These are phyloP conservation scores for Lentinula guzmanii DNA, from an alignment of 768 basidiomycete genomes.

Conservation along the genomic window DNA sequence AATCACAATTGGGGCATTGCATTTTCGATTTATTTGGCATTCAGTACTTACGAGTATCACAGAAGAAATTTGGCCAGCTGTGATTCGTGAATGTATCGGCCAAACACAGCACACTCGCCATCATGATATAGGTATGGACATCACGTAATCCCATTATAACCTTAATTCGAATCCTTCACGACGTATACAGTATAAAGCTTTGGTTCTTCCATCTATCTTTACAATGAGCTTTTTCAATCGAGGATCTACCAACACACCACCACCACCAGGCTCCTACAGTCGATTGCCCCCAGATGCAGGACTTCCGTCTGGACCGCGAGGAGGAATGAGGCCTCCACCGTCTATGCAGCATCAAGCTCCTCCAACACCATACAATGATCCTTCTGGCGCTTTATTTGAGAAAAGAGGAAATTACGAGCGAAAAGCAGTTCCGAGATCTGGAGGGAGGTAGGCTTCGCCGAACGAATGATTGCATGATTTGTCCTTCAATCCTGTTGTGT, in stretches of 20 bases:
- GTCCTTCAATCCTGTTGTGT: slow-evolving; percentile 4
- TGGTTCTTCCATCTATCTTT: not conserved
- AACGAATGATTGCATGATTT: not conserved
- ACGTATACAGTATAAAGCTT: not conserved
- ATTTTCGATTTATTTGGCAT: too few relatives aligned
- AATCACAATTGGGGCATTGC: too few relatives aligned
- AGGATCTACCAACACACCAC: slow-evolving; percentile 28
- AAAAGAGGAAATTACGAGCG: slow-evolving; percentile 38
- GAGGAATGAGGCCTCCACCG: slow-evolving; percentile 30
- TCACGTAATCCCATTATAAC: not conserved
- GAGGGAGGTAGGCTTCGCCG: slow-evolving; percentile 19
- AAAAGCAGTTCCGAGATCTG: slow-evolving; percentile 27
- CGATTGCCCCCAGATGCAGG: slow-evolving; percentile 32
- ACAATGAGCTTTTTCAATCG: slow-evolving; percentile 47
- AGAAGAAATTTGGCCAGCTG: too few relatives aligned
- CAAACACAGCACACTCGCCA: too few relatives aligned
- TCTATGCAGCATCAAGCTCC: slow-evolving; percentile 34
- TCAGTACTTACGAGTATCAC: too few relatives aligned
- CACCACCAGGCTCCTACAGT: slow-evolving; percentile 34
- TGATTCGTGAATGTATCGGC: too few relatives aligned
- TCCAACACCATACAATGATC: slow-evolving; percentile 44
- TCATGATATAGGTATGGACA: not conserved
- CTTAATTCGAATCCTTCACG: too few relatives aligned
- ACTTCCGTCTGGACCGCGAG: slow-evolving; percentile 27
- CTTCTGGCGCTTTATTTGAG: slow-evolving; percentile 42